phyloP scores from a whole-genome alignment of 2,329 filamentous ascomycete species.

The Albifimbria verrucaria region DNA sequence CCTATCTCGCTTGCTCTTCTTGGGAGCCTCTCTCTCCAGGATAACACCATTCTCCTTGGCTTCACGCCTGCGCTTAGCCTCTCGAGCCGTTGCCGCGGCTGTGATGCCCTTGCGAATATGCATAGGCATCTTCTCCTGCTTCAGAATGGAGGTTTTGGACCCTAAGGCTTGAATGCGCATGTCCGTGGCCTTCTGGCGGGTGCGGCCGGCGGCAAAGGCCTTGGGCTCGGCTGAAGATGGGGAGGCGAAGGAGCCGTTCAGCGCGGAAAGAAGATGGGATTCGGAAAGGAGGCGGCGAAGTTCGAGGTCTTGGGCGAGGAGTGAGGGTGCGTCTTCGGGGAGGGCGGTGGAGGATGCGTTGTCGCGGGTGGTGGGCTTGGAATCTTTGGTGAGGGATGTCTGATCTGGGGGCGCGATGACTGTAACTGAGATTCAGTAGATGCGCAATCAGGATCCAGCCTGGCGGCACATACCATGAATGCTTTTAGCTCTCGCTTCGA shows the following conservation, averaged over 20 bases:
- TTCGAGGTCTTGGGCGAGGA: constrained; percentile 88
- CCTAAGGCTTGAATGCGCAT: constrained; percentile 79
- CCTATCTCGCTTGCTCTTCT: constrained; percentile 36
- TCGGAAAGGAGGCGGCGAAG: constrained; percentile 88
- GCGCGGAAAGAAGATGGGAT: constrained; percentile 73
- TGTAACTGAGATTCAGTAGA: constrained; percentile 12
- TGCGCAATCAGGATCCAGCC: background rate
- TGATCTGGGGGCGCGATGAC: constrained; percentile 50
- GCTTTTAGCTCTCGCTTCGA: constrained; percentile 70
- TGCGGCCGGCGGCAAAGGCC: constrained; percentile 59
- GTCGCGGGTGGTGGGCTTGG: constrained; percentile 15
- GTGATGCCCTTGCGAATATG: constrained; percentile 80
- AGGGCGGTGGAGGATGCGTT: constrained; percentile 26
- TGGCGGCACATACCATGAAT: constrained; percentile 61
- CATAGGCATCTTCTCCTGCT: constrained; percentile 87
- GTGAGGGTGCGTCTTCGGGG: constrained; percentile 59
- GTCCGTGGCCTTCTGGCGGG: constrained; percentile 78
- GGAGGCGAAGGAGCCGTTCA: constrained; percentile 37
- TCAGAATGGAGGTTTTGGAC: constrained; percentile 69
- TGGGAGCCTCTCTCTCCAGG: constrained; percentile 58
- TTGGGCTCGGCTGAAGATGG: constrained; percentile 33
- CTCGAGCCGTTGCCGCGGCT: constrained; percentile 60
- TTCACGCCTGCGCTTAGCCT: constrained; percentile 70
- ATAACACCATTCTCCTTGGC: constrained; percentile 90
- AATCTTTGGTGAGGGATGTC: constrained; percentile 15